These are phyloP conservation scores for Vitis rotundifolia DNA, from an alignment of 164 flowering plant genomes.

Conservation along the genomic window DNA sequence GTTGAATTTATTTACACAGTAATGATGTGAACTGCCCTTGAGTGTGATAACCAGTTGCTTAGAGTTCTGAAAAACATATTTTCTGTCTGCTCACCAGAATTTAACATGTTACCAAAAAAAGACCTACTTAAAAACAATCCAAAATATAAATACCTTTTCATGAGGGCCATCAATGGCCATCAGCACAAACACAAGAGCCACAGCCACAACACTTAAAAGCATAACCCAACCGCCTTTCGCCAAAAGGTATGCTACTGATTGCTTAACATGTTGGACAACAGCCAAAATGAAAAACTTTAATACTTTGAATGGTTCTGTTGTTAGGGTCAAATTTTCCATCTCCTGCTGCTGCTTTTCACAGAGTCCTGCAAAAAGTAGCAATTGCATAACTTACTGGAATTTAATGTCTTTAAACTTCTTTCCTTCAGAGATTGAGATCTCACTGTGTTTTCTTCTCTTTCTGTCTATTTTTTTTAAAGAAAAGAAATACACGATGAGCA, in stretches of 20 bases:
- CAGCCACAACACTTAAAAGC: slow-evolving; percentile 38
- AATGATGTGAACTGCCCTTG: not conserved
- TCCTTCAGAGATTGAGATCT: not conserved
- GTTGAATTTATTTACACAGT: too few species aligned
- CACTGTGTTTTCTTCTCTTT: not conserved
- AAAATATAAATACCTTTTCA: slow-evolving; percentile 63
- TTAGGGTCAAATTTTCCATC: slow-evolving; percentile 65
- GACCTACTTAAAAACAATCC: not conserved
- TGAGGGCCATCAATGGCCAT: slow-evolving; percentile 71
- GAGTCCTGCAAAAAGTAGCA: slow-evolving; percentile 44
- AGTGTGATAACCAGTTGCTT: not conserved
- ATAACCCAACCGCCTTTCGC: slow-evolving; percentile 68
- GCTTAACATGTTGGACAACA: slow-evolving; percentile 44
- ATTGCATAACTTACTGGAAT: slow-evolving; percentile 1
- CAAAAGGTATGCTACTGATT: slow-evolving; percentile 52
- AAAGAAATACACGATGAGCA: too few species aligned
- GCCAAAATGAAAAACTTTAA: slow-evolving; percentile 64
- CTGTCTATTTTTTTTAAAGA: too few species aligned
- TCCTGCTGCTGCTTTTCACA: slow-evolving; percentile 56
- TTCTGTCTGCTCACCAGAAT: not conserved
- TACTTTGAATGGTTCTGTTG: slow-evolving; percentile 66
- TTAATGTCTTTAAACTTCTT: not conserved
- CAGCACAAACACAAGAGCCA: slow-evolving; percentile 40
- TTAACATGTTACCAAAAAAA: not conserved
- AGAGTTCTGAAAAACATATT: too few species aligned